Evolutionary conservation across 495 filamentous ascomycete species (phyloP).

Genomic region (Podospora tetraspora): DNA sequence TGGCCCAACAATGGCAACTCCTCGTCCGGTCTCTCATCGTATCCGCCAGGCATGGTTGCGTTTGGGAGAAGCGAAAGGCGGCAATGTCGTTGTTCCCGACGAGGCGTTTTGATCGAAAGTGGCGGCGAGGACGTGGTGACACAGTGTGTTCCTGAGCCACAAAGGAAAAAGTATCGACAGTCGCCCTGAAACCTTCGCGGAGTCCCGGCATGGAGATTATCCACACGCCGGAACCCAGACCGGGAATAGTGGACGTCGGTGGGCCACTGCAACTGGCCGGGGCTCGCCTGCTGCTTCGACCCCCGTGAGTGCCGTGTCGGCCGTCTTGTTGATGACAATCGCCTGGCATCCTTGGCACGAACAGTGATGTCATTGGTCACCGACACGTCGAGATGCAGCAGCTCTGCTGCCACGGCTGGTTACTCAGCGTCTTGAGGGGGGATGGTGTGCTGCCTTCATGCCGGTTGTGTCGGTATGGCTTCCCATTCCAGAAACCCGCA

Average conservation of each 20-base stretch:
- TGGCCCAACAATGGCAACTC: constrained; percentile 37
- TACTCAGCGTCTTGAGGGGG: neutral
- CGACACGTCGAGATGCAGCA: neutral
- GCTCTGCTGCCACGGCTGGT: neutral
- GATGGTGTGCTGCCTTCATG: neutral
- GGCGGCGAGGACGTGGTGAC: neutral
- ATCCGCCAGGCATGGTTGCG: neutral
- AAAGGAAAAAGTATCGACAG: neutral
- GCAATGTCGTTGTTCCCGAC: neutral
- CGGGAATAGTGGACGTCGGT: neutral
- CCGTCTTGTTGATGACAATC: neutral
- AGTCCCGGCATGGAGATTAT: neutral
- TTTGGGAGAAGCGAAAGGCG: constrained; percentile 11
- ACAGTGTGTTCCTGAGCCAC: neutral
- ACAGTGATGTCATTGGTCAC: constrained; percentile 12
- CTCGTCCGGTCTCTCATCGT: constrained; percentile 25
- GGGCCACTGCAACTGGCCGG: neutral
- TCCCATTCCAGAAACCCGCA: neutral
- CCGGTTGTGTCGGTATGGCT: neutral
- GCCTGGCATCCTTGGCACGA: neutral
- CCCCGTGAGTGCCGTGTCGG: neutral
- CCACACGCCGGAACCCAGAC: neutral
- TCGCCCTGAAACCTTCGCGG: neutral
- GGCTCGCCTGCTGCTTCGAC: too few species aligned
- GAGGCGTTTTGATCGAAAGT: neutral